Evolutionary conservation across 2,329 filamentous ascomycete genomes (phyloP), one percentile per base, ranked within the genome.

Genomic region (Purpureocillium lavendulum): DNA sequence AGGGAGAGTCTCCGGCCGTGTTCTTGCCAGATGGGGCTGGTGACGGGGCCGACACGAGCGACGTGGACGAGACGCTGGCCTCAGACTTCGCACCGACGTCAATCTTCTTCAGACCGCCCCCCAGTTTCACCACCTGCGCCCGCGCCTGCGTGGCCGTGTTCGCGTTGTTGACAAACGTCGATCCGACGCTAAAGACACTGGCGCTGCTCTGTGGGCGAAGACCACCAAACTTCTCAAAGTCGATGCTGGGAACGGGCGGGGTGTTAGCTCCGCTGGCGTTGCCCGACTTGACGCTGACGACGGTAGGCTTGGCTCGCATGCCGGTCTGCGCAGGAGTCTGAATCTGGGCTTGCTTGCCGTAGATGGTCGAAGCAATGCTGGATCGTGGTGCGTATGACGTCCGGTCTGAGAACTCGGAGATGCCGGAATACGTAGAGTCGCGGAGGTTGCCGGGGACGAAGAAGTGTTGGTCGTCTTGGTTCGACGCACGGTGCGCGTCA

Each of bases 351-450:
- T 94, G 87, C 66, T 89, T 90, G 49, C 87, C 85, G 57, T 96
- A 97, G 39, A 95, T 87, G 15, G 90, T 96, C 1, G 89, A 95
- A 4, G 88, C 89, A 47, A 97, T 84, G 55, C 85, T 89, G 36
- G 75, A 80, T 41, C 80, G 73, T 28, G 74, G 73, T 28, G 76
- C 77, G 44, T 71, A 77, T 1, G 78, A 82, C 1, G 75, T 78
- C 41, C 77, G 69, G 54, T 81, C 77, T 26, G 70, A 73, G 50
- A 70, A 75, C 36, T 68, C 71, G 2, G 84, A 86, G 45, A 84
- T 76, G 45, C 77, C 84, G 5, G 88, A 94, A 64, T 89, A 95
- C 11, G 87, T 90, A 7, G 88, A 95, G 63, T 94, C 87, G 48
- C 90, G 84, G 34, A 96, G 73, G 55, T 95, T 87, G 43, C 84